phyloP scores from a whole-genome alignment of 305 asterid genomes.

The Withania somnifera region DNA sequence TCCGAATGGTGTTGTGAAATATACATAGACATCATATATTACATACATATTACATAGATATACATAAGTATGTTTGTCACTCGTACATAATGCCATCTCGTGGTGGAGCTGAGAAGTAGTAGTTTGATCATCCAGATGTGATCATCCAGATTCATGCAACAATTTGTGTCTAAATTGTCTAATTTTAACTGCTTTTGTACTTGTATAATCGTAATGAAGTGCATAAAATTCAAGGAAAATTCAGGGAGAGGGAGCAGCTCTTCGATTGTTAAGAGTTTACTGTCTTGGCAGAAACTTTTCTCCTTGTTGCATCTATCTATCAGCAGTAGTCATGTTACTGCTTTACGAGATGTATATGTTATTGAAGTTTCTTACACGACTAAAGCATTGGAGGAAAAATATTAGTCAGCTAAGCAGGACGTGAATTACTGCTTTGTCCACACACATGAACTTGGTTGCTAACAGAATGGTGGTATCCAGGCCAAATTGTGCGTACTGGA shows the following conservation, averaged over 20 bases:
- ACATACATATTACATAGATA: background rate
- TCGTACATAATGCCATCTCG: background rate
- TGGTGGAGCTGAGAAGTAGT: background rate
- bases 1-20: background rate
- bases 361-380: background rate
- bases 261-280: background rate
- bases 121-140: background rate
- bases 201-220: background rate
- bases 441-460: background rate
- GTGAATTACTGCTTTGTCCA: background rate
- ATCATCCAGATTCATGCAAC: background rate
- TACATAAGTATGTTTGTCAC: background rate
- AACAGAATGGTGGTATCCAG: background rate
- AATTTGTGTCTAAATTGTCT: background rate
- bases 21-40: background rate
- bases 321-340: background rate
- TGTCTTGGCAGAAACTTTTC: background rate
- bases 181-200: background rate
- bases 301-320: background rate
- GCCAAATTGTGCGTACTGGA: background rate
- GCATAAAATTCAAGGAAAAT: background rate
- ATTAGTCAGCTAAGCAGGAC: background rate
- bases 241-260: background rate
- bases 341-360: background rate
- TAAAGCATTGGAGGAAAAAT: background rate